phyloP scores from a whole-genome alignment of 352 stramenopile species.

The Peronospora tabacina region DNA sequence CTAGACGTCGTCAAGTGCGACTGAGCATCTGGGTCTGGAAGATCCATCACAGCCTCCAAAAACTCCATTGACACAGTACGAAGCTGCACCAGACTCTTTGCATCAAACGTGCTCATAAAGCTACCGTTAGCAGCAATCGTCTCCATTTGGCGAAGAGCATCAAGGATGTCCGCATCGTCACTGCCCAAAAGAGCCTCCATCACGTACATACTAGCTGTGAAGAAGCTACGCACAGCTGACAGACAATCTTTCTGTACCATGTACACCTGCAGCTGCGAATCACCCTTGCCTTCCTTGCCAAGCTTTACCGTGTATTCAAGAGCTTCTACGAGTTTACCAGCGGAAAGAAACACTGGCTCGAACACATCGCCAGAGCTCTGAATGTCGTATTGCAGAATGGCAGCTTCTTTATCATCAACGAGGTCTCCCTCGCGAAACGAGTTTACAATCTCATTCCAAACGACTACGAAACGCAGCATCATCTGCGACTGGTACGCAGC shows the following conservation, averaged over 20 bases:
- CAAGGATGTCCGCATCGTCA: slow-evolving; percentile 56
- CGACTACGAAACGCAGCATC: slow-evolving; percentile 73
- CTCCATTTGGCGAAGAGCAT: slow-evolving; percentile 59
- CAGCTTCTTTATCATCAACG: slow-evolving; percentile 66
- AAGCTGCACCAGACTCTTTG: slow-evolving; percentile 42
- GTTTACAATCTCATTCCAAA: slow-evolving; percentile 78
- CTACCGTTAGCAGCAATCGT: slow-evolving; percentile 44
- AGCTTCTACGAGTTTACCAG: slow-evolving; percentile 58
- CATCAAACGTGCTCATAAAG: slow-evolving; percentile 65
- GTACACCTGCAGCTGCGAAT: slow-evolving; percentile 56
- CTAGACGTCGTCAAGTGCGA: slow-evolving; percentile 41
- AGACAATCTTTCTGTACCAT: slow-evolving; percentile 67
- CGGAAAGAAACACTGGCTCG: slow-evolving; percentile 71
- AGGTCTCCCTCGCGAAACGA: slow-evolving; percentile 67
- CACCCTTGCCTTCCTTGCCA: slow-evolving; percentile 56
- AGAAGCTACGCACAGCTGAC: slow-evolving; percentile 63
- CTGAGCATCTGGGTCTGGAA: slow-evolving; percentile 51
- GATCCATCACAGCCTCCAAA: slow-evolving; percentile 63
- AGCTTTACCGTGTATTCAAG: slow-evolving; percentile 54
- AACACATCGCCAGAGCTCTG: slow-evolving; percentile 64
- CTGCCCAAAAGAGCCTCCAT: slow-evolving; percentile 57
- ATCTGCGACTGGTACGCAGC: slow-evolving; percentile 56
- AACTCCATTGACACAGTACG: slow-evolving; percentile 61
- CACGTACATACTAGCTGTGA: slow-evolving; percentile 68
- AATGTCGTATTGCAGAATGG: slow-evolving; percentile 69